phyloP scores from a whole-genome alignment of 768 basidiomycete genomes.

The Suillus occidentalis region DNA sequence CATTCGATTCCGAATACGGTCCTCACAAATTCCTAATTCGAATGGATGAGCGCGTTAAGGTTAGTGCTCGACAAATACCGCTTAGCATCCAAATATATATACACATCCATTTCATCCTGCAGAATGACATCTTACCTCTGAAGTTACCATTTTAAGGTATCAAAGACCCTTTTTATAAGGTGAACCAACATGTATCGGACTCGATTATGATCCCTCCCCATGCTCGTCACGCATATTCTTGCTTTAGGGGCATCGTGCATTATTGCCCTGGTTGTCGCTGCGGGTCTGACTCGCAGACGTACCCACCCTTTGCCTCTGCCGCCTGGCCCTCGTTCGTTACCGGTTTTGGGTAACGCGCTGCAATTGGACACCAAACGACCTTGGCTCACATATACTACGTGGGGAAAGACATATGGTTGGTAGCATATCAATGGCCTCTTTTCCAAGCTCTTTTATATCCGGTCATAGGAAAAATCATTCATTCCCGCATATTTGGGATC shows the following conservation, averaged over 20 bases:
- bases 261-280: neutral
- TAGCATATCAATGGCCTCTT: slow-evolving; percentile 1
- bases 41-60: no score
- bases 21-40: no score
- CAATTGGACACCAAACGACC: slow-evolving; percentile 43
- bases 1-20: no score
- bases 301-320: slow-evolving; percentile 26
- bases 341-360: slow-evolving; percentile 49
- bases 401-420: slow-evolving; percentile 46
- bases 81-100: no score
- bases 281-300: neutral
- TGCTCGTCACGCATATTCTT: neutral
- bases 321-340: slow-evolving; percentile 48
- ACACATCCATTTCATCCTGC: no score
- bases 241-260: neutral
- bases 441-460: neutral
- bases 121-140: no score
- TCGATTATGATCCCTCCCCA: neutral
- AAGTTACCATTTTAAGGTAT: neutral
- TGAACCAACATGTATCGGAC: slow-evolving; percentile 7
- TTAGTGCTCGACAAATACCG: no score
- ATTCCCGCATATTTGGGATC: slow-evolving; percentile 27
- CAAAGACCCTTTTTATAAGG: neutral
- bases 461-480: slow-evolving; percentile 29
- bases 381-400: slow-evolving; percentile 42